These are phyloP conservation scores for Nemania sp. DNA, from an alignment of 2,329 filamentous ascomycete species.

Conservation along the genomic window DNA sequence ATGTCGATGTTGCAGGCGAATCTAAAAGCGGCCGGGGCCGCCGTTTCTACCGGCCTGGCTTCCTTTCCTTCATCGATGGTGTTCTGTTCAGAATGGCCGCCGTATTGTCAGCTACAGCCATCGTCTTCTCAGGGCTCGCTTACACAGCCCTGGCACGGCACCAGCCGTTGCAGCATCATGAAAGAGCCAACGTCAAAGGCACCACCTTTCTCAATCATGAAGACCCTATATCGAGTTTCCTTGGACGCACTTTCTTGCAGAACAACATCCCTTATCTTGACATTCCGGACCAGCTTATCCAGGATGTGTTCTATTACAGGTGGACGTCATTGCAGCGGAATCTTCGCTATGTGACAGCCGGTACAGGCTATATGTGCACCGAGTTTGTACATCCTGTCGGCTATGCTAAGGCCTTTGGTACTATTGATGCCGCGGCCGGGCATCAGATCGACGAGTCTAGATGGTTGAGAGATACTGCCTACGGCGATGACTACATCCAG, in stretches of 20 bases:
- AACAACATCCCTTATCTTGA: constrained; percentile 60
- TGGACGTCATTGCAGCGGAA: constrained; percentile 57
- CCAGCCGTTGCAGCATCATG: constrained; percentile 9
- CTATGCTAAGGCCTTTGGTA: constrained; percentile 51
- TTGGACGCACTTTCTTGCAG: constrained; percentile 47
- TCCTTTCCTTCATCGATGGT: constrained; percentile 29
- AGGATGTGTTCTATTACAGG: constrained; percentile 61
- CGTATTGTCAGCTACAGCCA: constrained; percentile 37
- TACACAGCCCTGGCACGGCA: constrained; percentile 27
- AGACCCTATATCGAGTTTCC: constrained; percentile 42
- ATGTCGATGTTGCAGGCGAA: constrained; percentile 4
- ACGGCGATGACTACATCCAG: constrained; percentile 55
- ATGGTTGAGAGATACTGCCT: constrained; percentile 56
- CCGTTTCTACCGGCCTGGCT: constrained; percentile 10
- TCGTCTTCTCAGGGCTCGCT: constrained; percentile 36
- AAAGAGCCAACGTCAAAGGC: constrained; percentile 26
- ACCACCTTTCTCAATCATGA: constrained; percentile 49
- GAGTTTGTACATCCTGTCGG: constrained; percentile 58
- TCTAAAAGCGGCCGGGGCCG: constrained; percentile 20
- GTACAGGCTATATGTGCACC: constrained; percentile 57
- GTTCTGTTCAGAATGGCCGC: constrained; percentile 39
- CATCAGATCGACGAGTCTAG: constrained; percentile 55
- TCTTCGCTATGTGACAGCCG: constrained; percentile 54
- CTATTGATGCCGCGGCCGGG: constrained; percentile 53
- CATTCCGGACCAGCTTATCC: constrained; percentile 55